Base-by-base conservation (phyloP, 495 filamentous ascomycete species). In the Cercophora samala region DNA sequence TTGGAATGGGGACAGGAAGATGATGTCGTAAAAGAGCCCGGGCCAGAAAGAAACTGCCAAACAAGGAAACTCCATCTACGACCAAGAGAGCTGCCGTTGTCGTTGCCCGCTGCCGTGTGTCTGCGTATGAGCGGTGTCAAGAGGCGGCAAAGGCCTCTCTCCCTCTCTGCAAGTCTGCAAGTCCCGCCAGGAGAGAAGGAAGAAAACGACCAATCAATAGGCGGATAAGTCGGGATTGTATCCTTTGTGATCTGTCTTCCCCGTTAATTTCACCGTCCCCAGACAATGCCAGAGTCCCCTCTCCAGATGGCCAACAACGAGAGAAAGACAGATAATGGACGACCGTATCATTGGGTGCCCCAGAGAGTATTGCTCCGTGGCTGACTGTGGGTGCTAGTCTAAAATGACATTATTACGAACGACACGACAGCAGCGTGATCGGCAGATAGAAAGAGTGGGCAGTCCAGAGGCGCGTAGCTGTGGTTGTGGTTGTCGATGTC, bases 211-310 rank as follows among this genome's bases (percentile, higher is more conserved):
- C 64, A 64, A 53, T 63, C 59, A 63, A 17, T 13, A 66, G 71
- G 69, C 64, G 67, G 2, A 46, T 46, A 17, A 73, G 72, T 69
- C 73, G 70, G 69, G 77, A 79, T 79, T 79, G 75, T 79, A 68
- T 70, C 72, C 77, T 79, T 79, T 79, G 77, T 79, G 70, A 68
- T 51, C 23, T 69, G 58, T 72, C 64, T 60, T 60, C 24, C 58
- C 70, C 70, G 74, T 72, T 70, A 68, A 70, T 64, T 70, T 56
- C 63, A 62, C 52, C 63, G 62, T 46, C 37, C 15, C 37, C 37
- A 46, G 37, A 46, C 37, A 46, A 46, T 46, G 37, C 37, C 37
- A 46, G 37, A 46, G 37, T 9, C 37, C 37, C 13, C 37, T 46
- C 37, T 46, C 37, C 37, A 46, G 13, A 17, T 46, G 67, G 42